Base-by-base conservation (phyloP, 768 basidiomycete species). In the Austroboletus eburneus region DNA sequence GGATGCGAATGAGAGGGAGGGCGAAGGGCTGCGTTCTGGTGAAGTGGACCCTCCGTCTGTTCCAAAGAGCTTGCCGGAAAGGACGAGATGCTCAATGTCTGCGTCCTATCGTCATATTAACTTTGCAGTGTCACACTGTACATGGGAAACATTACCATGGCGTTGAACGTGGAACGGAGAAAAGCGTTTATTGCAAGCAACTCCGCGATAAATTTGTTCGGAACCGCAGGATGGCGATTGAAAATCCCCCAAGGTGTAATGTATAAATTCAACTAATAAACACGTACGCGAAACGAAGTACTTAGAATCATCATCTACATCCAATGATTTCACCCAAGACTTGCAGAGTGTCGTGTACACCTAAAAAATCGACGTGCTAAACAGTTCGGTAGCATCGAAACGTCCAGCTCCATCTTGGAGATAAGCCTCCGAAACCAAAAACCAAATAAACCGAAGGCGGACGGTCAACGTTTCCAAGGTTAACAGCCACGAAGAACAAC, bases 31-130 rank as follows among this genome's bases (percentile, higher is more conserved):
- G 50, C 85, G 77, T 12, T 68, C 65, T 3, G 88, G 86, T 3
- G 87, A 87, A 3, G 76, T 74, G 2, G 84, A 77, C 9, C 79
- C 73, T 1, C 70, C 65, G 14, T 63, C 51, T 4, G 74, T 72
- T 34, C 75, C 76, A 67, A 90, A 90, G 32, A 91, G 75, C 54
- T 80, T 79, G 33, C 89, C 89, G 13, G 89, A 90, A 34, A 88
- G 80, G 37, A 87, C 80, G 24, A 86, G 73, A 42, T 81, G 77
- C 59, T 89, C 87, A 42, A 89, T 75, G 58, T 83, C 74, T 2
- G 68, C 71, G 42, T 70, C 55, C 68, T 69, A 27, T n/a, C n/a
- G 33, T 25, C 16, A 42, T 47, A 16, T 17, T 12, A 20, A 51
- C 42, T 3, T 21, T 33, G 18, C 12, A 27, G 35, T 8, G 5